phyloP scores from a whole-genome alignment of 2,329 filamentous ascomycete species.

The Diaporthe ilicicola region DNA sequence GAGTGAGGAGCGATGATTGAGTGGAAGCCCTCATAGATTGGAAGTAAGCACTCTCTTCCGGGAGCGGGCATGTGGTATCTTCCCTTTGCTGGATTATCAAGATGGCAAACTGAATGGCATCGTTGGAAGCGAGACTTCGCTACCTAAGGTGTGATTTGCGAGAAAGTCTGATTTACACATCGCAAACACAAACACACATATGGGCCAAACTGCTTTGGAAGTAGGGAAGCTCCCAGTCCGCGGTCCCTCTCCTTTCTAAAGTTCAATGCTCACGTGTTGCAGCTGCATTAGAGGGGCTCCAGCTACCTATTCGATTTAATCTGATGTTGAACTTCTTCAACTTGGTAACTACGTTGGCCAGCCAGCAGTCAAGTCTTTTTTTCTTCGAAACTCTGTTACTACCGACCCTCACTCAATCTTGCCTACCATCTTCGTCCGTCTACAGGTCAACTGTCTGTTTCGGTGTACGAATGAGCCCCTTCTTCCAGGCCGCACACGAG shows the following conservation, averaged over 20 bases:
- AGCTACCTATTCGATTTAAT: background rate
- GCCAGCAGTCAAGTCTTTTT: too few relatives aligned
- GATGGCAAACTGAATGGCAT: background rate
- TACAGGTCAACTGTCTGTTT: background rate
- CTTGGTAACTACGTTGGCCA: too few relatives aligned
- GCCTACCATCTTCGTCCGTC: background rate
- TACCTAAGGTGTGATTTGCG: background rate
- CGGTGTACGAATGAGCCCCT: background rate
- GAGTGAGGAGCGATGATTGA: background rate
- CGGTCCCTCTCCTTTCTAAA: too few relatives aligned
- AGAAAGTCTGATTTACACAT: background rate
- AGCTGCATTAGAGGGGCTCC: too few relatives aligned
- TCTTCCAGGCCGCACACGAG: background rate
- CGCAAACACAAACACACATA: background rate
- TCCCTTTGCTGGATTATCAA: background rate
- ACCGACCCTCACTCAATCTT: background rate
- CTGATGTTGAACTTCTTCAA: background rate
- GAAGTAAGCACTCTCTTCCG: background rate
- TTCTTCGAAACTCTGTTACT: background rate
- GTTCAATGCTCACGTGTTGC: background rate
- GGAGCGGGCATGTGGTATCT: background rate
- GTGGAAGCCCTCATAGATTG: background rate
- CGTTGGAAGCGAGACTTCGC: background rate
- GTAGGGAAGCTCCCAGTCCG: background rate
- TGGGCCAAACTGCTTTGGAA: background rate